phyloP scores from a whole-genome alignment of 495 filamentous ascomycete genomes.

The Aspergillus heteromorphus region DNA sequence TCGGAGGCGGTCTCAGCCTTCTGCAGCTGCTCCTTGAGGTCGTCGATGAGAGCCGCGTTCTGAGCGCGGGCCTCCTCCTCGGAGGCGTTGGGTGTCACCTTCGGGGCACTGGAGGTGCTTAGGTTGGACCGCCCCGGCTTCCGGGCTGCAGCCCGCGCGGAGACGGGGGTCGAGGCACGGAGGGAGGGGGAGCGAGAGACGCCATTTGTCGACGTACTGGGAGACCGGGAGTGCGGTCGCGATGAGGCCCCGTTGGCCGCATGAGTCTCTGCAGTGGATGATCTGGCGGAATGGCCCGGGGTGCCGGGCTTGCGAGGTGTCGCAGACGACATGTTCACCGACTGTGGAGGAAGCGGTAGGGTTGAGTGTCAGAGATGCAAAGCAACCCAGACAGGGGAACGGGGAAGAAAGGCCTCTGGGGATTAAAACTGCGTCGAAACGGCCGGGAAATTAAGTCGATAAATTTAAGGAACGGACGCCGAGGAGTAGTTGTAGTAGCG shows the following conservation, averaged over 20 bases:
- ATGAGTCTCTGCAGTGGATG: constrained; percentile 30
- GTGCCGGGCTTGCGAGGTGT: constrained; percentile 41
- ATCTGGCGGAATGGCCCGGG: constrained; percentile 35
- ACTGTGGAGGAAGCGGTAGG: constrained; percentile 16
- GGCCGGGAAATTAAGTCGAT: constrained; percentile 22
- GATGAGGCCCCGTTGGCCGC: constrained; percentile 34
- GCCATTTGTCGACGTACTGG: constrained; percentile 35
- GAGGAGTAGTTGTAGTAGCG: constrained; percentile 23
- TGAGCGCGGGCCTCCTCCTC: constrained; percentile 63
- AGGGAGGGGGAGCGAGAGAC: constrained; percentile 38
- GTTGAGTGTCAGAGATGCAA: constrained; percentile 6
- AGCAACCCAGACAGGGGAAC: constrained; percentile 8
- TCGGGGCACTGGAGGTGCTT: constrained; percentile 51
- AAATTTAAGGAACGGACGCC: constrained; percentile 22
- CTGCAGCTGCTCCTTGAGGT: constrained; percentile 72
- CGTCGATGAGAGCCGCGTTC: constrained; percentile 74
- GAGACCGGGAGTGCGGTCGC: constrained; percentile 40
- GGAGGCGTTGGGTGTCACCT: constrained; percentile 52
- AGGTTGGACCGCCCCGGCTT: constrained; percentile 55
- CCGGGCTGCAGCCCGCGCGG: constrained; percentile 62
- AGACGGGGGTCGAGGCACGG: constrained; percentile 53
- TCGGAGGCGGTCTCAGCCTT: constrained; percentile 76
- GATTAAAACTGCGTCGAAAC: constrained; percentile 17
- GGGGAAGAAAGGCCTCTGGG: constrained; percentile 5
- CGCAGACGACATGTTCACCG: constrained; percentile 41